Percentiles rank a stretch among this genome's conserved stretches.
Evolutionary conservation across 2,329 filamentous ascomycete genomes (phyloP).

Genomic region (Colletotrichum incanum): DNA sequence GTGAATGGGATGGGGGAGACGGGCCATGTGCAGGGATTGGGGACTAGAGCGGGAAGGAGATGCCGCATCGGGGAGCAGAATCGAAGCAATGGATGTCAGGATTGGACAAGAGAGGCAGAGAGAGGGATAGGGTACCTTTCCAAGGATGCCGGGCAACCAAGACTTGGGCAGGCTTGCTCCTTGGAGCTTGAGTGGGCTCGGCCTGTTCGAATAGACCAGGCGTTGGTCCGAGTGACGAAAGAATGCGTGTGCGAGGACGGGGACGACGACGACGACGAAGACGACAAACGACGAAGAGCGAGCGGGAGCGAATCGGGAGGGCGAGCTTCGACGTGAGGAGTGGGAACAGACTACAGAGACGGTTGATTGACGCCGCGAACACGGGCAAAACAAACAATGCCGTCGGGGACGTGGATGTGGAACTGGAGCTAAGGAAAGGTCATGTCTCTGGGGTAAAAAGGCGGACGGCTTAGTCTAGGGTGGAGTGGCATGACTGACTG

Average conservation of each 20-base stretch:
- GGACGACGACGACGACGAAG: slow-evolving; percentile 3
- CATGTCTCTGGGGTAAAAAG: slow-evolving; percentile 25
- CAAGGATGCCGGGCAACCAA: slow-evolving; percentile 4
- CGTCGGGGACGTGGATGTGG: too few species aligned
- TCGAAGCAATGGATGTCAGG: not conserved
- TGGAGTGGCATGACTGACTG: slow-evolving; percentile 16
- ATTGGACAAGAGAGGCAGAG: slow-evolving; percentile 13
- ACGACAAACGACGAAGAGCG: slow-evolving; percentile 16
- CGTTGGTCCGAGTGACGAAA: slow-evolving; percentile 27
- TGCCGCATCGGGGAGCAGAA: slow-evolving; percentile 26
- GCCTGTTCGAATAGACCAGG: slow-evolving; percentile 30
- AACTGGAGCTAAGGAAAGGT: slow-evolving; percentile 5
- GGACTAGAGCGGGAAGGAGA: not conserved
- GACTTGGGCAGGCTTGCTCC: slow-evolving; percentile 12
- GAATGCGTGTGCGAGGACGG: slow-evolving; percentile 11
- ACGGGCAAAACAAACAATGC: not conserved
- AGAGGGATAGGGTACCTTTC: not conserved
- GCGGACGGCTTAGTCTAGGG: not conserved
- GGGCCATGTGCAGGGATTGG: slow-evolving; percentile 13
- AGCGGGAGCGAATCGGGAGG: not conserved
- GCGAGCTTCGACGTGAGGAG: not conserved
- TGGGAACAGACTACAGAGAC: slow-evolving; percentile 26
- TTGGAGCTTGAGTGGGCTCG: slow-evolving; percentile 19
- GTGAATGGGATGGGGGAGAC: slow-evolving; percentile 4
- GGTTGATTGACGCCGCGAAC: slow-evolving; percentile 9